These are phyloP conservation scores for Pseudogymnoascus verrucosus DNA, from an alignment of 2,329 filamentous ascomycete genomes.

Conservation along the genomic window DNA sequence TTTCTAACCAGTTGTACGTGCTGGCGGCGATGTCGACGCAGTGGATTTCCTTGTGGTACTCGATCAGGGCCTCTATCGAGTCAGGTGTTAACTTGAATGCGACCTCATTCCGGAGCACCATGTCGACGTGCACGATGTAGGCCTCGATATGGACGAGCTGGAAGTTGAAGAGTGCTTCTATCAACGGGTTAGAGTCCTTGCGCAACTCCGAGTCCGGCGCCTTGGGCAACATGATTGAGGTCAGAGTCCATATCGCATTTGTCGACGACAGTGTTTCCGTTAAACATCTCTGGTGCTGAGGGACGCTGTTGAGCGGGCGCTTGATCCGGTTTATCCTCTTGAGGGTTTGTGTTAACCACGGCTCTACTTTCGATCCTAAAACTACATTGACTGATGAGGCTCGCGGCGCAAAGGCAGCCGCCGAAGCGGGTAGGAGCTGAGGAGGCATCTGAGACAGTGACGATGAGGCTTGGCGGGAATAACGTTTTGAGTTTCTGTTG, in stretches of 20 bases:
- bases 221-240: constrained; percentile 87
- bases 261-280: constrained; percentile 86
- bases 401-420: constrained; percentile 89
- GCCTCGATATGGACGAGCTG: constrained; percentile 90
- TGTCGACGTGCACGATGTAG: constrained; percentile 97
- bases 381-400: constrained; percentile 89
- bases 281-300: constrained; percentile 90
- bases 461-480: too few relatives aligned
- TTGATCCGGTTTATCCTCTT: constrained; percentile 97
- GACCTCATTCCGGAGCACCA: constrained; percentile 95
- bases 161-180: constrained; percentile 87
- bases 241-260: constrained; percentile 90
- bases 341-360: constrained; percentile 92
- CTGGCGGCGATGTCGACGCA: constrained; percentile 81
- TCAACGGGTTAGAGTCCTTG: constrained; percentile 71
- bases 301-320: constrained; percentile 91
- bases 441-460: constrained; percentile 60
- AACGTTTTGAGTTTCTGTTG: too few relatives aligned
- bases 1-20: constrained; percentile 93
- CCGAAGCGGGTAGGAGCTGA: constrained; percentile 87
- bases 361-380: constrained; percentile 82
- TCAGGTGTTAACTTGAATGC: constrained; percentile 95
- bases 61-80: constrained; percentile 85
- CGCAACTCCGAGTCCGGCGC: constrained; percentile 76
- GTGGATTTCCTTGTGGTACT: constrained; percentile 95